Evolutionary conservation across 306 rosid species (phyloP).

Genomic region (Cucumis cinereus): DNA sequence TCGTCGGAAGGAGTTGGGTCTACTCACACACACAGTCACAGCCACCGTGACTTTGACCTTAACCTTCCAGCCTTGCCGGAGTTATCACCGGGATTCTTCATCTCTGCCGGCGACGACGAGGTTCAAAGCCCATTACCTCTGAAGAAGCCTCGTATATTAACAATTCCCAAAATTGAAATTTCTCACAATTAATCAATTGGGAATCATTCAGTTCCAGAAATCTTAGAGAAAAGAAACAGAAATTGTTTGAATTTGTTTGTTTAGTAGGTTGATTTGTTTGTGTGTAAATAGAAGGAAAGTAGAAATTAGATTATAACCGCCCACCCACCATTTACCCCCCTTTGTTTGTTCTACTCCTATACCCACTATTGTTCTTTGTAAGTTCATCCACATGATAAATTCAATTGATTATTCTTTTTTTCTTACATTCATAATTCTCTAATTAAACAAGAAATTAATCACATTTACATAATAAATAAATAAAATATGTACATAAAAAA

Average conservation of each 20-base stretch:
- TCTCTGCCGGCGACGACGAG: constrained; percentile 52
- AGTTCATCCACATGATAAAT: not conserved
- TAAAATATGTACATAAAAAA: too few species aligned
- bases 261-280: not conserved
- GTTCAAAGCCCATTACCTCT: constrained; percentile 76
- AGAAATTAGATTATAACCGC: not conserved
- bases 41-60: constrained; percentile 65
- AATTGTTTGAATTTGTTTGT: not conserved
- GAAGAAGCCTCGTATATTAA: constrained; percentile 52
- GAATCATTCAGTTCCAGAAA: not conserved
- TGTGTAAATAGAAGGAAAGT: not conserved
- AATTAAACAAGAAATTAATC: not conserved
- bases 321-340: not conserved
- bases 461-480: not conserved
- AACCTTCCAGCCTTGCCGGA: constrained; percentile 85
- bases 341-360: not conserved
- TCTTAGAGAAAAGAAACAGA: not conserved
- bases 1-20: constrained; percentile 85
- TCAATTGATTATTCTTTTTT: constrained; percentile 5
- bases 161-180: constrained; percentile 35
- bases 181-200: constrained; percentile 4
- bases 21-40: constrained; percentile 36
- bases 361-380: not conserved
- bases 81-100: constrained; percentile 23
- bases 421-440: not conserved